These are phyloP conservation scores for Rhamnella rubrinervis DNA, from an alignment of 331 rosid species.

Conservation along the genomic window DNA sequence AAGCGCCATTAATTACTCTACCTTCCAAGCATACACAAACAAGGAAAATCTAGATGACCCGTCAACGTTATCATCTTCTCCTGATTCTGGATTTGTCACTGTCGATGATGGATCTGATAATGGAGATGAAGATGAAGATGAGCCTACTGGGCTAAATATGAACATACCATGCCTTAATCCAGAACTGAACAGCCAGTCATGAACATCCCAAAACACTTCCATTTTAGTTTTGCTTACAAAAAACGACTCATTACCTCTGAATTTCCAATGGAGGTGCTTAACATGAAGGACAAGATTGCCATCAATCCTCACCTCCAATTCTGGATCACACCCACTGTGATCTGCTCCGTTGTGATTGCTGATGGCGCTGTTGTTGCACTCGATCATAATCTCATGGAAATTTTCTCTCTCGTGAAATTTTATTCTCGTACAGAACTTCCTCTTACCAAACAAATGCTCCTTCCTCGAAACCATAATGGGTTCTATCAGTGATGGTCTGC, in stretches of 20 bases:
- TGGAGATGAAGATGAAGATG: slow-evolving; percentile 35
- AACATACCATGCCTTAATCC: slow-evolving; percentile 81
- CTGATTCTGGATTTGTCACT: slow-evolving; percentile 32
- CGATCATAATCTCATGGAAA: slow-evolving; percentile 67
- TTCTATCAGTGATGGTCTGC: slow-evolving; percentile 75
- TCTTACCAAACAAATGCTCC: slow-evolving; percentile 88
- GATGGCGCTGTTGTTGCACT: slow-evolving; percentile 44
- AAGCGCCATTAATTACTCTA: slow-evolving; percentile 41
- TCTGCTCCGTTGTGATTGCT: slow-evolving; percentile 1
- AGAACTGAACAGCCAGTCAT: slow-evolving; percentile 85
- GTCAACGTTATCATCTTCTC: slow-evolving; percentile 32
- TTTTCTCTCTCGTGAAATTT: slow-evolving; percentile 66
- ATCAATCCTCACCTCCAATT: slow-evolving; percentile 79
- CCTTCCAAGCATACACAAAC: slow-evolving; percentile 85
- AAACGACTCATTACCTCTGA: slow-evolving; percentile 79
- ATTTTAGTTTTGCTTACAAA: slow-evolving; percentile 57
- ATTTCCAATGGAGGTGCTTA: slow-evolving; percentile 93
- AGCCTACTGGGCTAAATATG: slow-evolving; percentile 67
- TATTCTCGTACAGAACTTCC: slow-evolving; percentile 63
- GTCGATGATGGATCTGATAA: slow-evolving; percentile 29
- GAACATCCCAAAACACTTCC: slow-evolving; percentile 92
- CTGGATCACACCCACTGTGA: slow-evolving; percentile 58
- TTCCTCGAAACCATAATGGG: slow-evolving; percentile 70
- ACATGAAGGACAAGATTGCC: slow-evolving; percentile 71
- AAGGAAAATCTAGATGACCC: slow-evolving; percentile 61